Conservation (phyloP, 495 filamentous ascomycete species). For the Sordaria brevicollis region DNA sequence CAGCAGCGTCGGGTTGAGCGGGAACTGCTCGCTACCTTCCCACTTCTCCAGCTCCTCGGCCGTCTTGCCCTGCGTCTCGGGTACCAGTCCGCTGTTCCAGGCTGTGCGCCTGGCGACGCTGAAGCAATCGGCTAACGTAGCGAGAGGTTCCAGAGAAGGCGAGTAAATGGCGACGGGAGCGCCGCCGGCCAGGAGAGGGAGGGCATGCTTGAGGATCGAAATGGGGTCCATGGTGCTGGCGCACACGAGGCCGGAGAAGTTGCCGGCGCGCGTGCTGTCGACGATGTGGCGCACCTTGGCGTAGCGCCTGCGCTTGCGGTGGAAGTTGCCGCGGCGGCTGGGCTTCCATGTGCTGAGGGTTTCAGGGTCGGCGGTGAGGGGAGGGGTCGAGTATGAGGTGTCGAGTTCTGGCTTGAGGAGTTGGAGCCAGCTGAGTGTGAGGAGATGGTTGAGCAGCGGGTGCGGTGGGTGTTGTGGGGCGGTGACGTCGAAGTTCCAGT, state of each 20-base stretch:
- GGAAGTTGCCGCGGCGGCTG: conserved; percentile 68
- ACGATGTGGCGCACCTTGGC: conserved; percentile 54
- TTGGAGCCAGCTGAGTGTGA: conserved; percentile 82
- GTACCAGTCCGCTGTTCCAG: conserved; percentile 38
- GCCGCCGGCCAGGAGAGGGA: conserved; percentile 74
- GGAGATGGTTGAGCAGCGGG: conserved; percentile 71
- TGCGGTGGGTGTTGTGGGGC: conserved; percentile 55
- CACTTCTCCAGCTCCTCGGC: conserved; percentile 34
- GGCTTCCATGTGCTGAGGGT: conserved; percentile 56
- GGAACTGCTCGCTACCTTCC: conserved; percentile 58
- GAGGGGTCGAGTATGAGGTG: conserved; percentile 52
- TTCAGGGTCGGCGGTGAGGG: conserved; percentile 40
- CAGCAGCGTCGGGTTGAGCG: conserved; percentile 71
- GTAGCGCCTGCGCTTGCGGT: conserved; percentile 80
- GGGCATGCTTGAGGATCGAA: conserved; percentile 58
- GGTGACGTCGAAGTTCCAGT: conserved; percentile 71
- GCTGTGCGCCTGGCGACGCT: conserved; percentile 64
- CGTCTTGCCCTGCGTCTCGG: conserved; percentile 26
- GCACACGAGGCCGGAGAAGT: conserved; percentile 74
- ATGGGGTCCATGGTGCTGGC: conserved; percentile 69
- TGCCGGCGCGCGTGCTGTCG: conserved; percentile 60
- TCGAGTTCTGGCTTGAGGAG: conserved; percentile 66
- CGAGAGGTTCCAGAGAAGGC: conserved; percentile 65
- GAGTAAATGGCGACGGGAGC: conserved; percentile 79
- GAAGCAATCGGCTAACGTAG: conserved; percentile 67